Evolutionary conservation across 257 asterid genomes (phyloP), one percentile per base, ranked within the genome.

Genomic region (Salvia miltiorrhiza): DNA sequence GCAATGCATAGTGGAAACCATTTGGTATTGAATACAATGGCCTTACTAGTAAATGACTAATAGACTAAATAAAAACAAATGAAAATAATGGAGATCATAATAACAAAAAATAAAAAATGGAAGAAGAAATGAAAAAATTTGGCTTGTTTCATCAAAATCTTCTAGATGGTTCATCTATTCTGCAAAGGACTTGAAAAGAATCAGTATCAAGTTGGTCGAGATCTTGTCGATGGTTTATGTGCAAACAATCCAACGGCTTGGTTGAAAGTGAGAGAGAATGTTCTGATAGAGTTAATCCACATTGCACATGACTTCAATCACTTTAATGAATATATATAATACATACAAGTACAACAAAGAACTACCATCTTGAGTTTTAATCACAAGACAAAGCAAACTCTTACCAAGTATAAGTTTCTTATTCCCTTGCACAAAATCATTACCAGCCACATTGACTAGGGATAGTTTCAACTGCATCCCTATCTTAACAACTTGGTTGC

Each of bases 361-460:
- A 32, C 20, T 74, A 19, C 60, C 44, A 39, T 33, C 39, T 23
- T 28, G 17, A 62, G 7, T 14, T 64, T 35, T 61, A 52, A 33
- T 39, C 20, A 23, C 66, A 56, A 43, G 20, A 61, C 23, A 2
- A 61, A 60, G 63, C 40, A 73, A 73, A 73, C 24, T 33, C 57
- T 85, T 93, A 93, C 98, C 98, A 57, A 90, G 94, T 83, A 87
- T 88, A 57, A 93, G 98, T 84, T 93, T 90, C 84, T 85, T 93
- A 74, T 90, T 93, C 82, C 98, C 98, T 79, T 90, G 97, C 57
- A 93, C 98, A 73, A 93, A 85, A 80, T 93, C 98, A 63, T 90
- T 90, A 69, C 98, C 98, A 63, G 92, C 97, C 14, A 93, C 97
- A 78, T 93, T 93, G 57, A 93, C 98, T 39, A 93, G 84, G 69